A percentile compares a stretch with the other conserved stretches of the same genome.
These are phyloP conservation scores for Claviceps sp. DNA, from an alignment of 2,329 filamentous ascomycete genomes.

Conservation along the genomic window DNA sequence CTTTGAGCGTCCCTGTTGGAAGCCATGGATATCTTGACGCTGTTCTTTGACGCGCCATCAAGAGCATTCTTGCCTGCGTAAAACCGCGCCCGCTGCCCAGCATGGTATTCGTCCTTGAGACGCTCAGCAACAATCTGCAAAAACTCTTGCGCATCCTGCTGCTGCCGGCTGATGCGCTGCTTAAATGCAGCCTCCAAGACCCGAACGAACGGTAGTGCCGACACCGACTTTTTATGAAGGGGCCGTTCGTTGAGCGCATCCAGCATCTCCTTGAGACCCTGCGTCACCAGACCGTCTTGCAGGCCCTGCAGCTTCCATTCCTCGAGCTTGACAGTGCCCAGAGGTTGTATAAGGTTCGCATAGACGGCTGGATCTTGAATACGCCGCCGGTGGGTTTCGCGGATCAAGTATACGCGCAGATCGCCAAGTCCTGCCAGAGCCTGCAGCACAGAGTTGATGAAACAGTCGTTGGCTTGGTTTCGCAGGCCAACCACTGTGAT, in stretches of 20 bases:
- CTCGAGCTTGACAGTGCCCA: constrained; percentile 27
- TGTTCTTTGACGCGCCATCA: constrained; percentile 5
- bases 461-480: constrained; percentile 91
- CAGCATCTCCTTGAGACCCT: constrained; percentile 81
- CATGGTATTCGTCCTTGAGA: constrained; percentile 86
- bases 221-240: constrained; percentile 87
- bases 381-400: constrained; percentile 72
- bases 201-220: constrained; percentile 69
- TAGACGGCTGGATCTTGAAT: constrained; percentile 72
- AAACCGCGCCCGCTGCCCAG: constrained; percentile 59
- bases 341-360: constrained; percentile 41
- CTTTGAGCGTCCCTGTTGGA: constrained; percentile 5
- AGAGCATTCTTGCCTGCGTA: constrained; percentile 30
- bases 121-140: constrained; percentile 86
- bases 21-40: background rate
- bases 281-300: constrained; percentile 71
- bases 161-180: constrained; percentile 81
- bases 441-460: constrained; percentile 94
- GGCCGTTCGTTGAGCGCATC: constrained; percentile 88
- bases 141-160: constrained; percentile 97
- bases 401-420: constrained; percentile 79
- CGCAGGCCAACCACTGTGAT: constrained; percentile 78
- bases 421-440: constrained; percentile 82
- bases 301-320: constrained; percentile 53
- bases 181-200: constrained; percentile 76